Percentiles rank a stretch among this genome's conserved stretches.
phyloP scores from a whole-genome alignment of 352 stramenopile genomes.

The Thraustotheca clavata region DNA sequence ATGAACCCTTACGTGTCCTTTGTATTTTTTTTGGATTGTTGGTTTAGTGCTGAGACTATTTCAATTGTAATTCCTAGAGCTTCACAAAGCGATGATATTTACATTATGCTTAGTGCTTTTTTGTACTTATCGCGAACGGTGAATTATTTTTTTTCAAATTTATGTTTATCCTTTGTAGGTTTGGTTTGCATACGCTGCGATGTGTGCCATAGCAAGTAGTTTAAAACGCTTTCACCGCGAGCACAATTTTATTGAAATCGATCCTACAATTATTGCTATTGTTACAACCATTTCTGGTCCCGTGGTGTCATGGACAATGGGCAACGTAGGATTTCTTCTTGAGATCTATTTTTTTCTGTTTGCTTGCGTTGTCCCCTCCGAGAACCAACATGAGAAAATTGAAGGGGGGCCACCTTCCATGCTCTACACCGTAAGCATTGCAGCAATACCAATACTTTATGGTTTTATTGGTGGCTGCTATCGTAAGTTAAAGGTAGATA shows the following conservation, averaged over 20 bases:
- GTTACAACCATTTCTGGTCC: neutral
- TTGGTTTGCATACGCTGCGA: conserved; percentile 14
- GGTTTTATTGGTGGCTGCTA: too few species aligned
- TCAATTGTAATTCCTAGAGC: neutral
- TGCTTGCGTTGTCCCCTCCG: neutral
- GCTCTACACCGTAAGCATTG: neutral
- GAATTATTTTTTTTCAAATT: neutral
- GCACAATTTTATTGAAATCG: neutral
- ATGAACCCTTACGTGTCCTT: neutral
- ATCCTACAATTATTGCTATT: conserved; percentile 5
- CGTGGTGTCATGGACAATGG: neutral
- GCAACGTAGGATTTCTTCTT: neutral
- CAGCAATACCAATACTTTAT: neutral
- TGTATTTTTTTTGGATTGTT: conserved; percentile 1
- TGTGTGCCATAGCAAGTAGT: neutral
- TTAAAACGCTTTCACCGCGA: conserved; percentile 4
- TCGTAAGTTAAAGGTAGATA: too few species aligned
- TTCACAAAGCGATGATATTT: neutral
- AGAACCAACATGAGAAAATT: neutral
- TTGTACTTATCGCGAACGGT: conserved; percentile 9
- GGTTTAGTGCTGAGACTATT: neutral
- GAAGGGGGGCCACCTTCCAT: neutral
- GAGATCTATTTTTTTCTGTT: neutral
- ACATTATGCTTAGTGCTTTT: neutral
- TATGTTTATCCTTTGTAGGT: neutral